Percentiles rank a stretch among this genome's conserved stretches.
phyloP scores from a whole-genome alignment of 2,329 filamentous ascomycete species.

The Cyphellophora europaea region DNA sequence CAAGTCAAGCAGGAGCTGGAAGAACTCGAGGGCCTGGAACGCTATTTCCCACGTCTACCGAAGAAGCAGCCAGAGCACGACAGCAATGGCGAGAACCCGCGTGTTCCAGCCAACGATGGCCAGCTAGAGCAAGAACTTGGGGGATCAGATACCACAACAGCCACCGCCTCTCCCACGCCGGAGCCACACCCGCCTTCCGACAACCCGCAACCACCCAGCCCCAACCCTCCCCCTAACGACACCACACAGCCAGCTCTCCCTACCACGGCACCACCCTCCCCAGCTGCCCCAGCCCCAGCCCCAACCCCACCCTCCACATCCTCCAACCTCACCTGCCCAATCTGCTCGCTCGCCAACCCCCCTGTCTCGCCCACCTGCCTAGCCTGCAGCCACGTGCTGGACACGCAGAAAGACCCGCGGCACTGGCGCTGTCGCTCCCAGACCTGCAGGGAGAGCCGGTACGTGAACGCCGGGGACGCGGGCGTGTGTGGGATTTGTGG shows the following conservation, averaged over 20 bases:
- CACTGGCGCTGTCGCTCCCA: conserved; percentile 56
- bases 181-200: neutral
- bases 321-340: conserved; percentile 34
- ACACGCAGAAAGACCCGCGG: conserved; percentile 40
- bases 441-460: conserved; percentile 47
- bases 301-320: conserved; percentile 3
- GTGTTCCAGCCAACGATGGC: neutral
- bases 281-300: no score
- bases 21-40: conserved; percentile 50
- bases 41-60: conserved; percentile 12
- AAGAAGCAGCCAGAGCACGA: neutral
- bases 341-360: conserved; percentile 62
- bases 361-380: conserved; percentile 48
- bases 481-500: conserved; percentile 64
- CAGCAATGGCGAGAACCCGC: neutral
- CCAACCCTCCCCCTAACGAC: conserved; percentile 10
- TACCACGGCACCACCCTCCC: no score
- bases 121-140: no score
- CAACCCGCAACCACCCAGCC: no score
- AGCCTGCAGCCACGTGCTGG: conserved; percentile 63
- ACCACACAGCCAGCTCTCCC: conserved; percentile 4
- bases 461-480: conserved; percentile 61
- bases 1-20: conserved; percentile 54
- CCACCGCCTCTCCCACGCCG: neutral
- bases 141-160: neutral